A percentile compares a stretch with the other conserved stretches of the same genome.
These are phyloP conservation scores for Escallonia herrerae DNA, from an alignment of 129 eudicot genomes.

Conservation along the genomic window DNA sequence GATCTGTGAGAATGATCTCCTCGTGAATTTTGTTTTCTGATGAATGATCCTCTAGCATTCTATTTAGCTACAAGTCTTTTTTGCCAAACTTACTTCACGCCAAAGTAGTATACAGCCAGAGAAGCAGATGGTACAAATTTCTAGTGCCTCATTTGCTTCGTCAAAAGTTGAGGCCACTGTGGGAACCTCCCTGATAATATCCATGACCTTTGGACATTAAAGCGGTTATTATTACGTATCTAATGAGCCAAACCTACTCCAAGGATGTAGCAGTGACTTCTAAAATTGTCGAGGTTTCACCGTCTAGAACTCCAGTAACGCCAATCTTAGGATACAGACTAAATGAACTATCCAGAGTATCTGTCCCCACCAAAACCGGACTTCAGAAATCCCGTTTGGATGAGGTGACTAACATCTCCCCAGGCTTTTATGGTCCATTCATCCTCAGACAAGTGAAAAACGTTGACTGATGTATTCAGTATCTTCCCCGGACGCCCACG, in stretches of 20 bases:
- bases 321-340: not conserved
- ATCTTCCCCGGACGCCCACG: constrained; percentile 5
- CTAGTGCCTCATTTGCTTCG: not conserved
- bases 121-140: too few species aligned
- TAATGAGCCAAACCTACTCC: not conserved
- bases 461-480: constrained; percentile 18
- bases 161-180: too few species aligned
- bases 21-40: too few species aligned
- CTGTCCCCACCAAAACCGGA: constrained; percentile 24
- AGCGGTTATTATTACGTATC: not conserved
- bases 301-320: not conserved
- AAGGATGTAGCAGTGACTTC: not conserved
- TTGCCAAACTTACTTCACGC: not conserved
- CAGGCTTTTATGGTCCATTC: constrained; percentile 21
- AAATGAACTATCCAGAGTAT: constrained; percentile 5
- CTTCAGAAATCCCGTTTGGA: constrained; percentile 34
- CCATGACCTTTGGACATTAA: not conserved
- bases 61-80: not conserved
- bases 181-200: not conserved
- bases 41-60: not conserved
- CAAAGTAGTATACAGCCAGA: not conserved
- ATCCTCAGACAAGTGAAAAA: constrained; percentile 14
- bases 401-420: constrained; percentile 25
- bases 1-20: too few species aligned
- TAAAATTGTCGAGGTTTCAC: not conserved